These are phyloP conservation scores for Corynascus novoguineensis DNA, from an alignment of 495 filamentous ascomycete genomes.

Conservation along the genomic window DNA sequence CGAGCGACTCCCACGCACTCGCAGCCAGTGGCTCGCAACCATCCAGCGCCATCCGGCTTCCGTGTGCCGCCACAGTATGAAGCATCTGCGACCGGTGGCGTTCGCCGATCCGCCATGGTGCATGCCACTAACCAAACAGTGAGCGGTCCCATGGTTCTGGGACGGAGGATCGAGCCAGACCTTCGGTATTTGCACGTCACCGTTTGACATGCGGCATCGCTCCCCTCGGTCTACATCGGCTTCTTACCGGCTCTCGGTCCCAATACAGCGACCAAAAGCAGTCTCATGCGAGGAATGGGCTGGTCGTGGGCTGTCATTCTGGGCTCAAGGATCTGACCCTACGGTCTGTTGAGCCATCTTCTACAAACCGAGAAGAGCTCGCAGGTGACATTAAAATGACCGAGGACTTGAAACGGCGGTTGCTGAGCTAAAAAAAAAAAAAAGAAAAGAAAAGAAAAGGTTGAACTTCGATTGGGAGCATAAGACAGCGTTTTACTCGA, in stretches of 20 bases:
- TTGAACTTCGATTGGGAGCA: no score
- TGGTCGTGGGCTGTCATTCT: neutral
- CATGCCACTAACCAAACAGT: constrained; percentile 15
- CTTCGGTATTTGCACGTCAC: constrained; percentile 13
- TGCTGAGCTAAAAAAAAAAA: no score
- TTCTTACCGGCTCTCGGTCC: neutral
- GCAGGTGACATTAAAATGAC: no score
- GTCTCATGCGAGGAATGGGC: neutral
- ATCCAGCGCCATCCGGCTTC: neutral
- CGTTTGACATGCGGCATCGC: constrained; percentile 21
- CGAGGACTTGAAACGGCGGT: no score
- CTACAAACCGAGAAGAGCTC: no score
- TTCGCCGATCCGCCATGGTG: constrained; percentile 5
- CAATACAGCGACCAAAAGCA: neutral
- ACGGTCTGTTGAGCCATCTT: no score
- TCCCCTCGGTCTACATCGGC: neutral
- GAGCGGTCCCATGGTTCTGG: constrained; percentile 6
- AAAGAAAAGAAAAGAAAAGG: no score
- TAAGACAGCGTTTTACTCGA: no score
- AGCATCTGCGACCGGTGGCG: neutral
- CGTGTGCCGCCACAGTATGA: no score
- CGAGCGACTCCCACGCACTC: neutral
- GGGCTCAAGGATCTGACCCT: no score
- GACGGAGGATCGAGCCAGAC: constrained; percentile 4
- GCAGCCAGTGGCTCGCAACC: neutral